These are phyloP conservation scores for Gynostemma pentaphyllum DNA, from an alignment of 306 rosid species.

Conservation along the genomic window DNA sequence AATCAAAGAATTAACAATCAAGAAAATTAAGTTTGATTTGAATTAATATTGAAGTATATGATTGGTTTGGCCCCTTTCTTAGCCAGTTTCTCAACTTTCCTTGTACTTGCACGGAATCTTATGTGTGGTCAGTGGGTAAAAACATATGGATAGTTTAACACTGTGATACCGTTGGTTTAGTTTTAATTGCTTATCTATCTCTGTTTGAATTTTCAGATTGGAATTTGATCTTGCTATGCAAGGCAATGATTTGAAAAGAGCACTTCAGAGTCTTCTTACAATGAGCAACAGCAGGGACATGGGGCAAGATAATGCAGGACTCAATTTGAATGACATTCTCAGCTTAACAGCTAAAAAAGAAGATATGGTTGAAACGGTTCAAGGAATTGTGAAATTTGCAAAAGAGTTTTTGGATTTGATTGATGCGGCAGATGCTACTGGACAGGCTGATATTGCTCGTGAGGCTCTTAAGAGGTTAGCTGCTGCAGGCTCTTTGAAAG, in stretches of 20 bases:
- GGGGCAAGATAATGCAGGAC: conserved; percentile 71
- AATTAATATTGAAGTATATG: too few relatives aligned
- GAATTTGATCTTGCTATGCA: conserved; percentile 98
- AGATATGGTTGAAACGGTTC: conserved; percentile 68
- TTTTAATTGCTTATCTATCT: conserved; percentile 1
- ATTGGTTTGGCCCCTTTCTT: not conserved
- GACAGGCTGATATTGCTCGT: conserved; percentile 93
- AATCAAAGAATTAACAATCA: too few relatives aligned
- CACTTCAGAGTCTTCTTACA: conserved; percentile 95
- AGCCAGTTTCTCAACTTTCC: not conserved
- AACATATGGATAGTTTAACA: not conserved
- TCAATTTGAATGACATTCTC: conserved; percentile 88
- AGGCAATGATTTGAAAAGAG: conserved; percentile 93
- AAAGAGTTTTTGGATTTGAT: conserved; percentile 93
- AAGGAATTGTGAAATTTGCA: conserved; percentile 92
- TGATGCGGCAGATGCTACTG: conserved; percentile 99
- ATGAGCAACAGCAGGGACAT: conserved; percentile 97
- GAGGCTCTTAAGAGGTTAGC: conserved; percentile 94
- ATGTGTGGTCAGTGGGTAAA: not conserved
- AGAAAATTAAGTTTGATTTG: too few relatives aligned
- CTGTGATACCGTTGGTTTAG: not conserved
- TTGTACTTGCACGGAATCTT: not conserved
- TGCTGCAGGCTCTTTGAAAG: conserved; percentile 91
- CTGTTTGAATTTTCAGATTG: conserved; percentile 27
- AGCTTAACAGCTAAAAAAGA: conserved; percentile 72